A percentile compares a stretch with the other conserved stretches of the same genome.
phyloP scores from a whole-genome alignment of 257 asterid species.

The Rehmannia glutinosa region DNA sequence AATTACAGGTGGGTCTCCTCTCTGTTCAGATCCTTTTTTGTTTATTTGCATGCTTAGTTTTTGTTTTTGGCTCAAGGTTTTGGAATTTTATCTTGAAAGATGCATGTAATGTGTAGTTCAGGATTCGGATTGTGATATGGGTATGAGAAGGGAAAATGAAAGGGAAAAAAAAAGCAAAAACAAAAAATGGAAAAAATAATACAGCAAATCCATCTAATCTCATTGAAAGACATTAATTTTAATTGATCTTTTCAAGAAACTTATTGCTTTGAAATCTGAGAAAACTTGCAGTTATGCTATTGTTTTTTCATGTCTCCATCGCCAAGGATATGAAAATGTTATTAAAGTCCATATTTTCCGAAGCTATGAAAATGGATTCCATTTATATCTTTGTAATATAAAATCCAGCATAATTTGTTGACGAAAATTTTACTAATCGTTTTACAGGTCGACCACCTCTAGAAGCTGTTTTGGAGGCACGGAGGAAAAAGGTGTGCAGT shows the following conservation, averaged over 20 bases:
- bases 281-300: neutral
- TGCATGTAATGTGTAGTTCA: too few species aligned
- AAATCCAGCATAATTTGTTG: neutral
- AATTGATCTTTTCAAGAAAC: neutral
- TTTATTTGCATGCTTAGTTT: neutral
- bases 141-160: too few species aligned
- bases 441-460: constrained; percentile 79
- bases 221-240: too few species aligned
- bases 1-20: constrained; percentile 51
- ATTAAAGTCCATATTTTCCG: neutral
- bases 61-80: neutral
- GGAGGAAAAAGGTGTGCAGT: constrained; percentile 63
- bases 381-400: neutral
- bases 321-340: neutral
- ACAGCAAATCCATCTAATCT: too few species aligned
- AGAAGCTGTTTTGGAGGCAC: constrained; percentile 69
- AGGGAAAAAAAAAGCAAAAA: too few species aligned
- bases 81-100: too few species aligned
- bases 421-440: neutral
- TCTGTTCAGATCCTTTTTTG: neutral
- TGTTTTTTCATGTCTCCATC: neutral
- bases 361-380: neutral
- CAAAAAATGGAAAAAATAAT: too few species aligned
- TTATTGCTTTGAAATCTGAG: neutral
- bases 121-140: too few species aligned